These are phyloP conservation scores for Diaporthe ampelina DNA, from an alignment of 2,329 filamentous ascomycete genomes.

Conservation along the genomic window DNA sequence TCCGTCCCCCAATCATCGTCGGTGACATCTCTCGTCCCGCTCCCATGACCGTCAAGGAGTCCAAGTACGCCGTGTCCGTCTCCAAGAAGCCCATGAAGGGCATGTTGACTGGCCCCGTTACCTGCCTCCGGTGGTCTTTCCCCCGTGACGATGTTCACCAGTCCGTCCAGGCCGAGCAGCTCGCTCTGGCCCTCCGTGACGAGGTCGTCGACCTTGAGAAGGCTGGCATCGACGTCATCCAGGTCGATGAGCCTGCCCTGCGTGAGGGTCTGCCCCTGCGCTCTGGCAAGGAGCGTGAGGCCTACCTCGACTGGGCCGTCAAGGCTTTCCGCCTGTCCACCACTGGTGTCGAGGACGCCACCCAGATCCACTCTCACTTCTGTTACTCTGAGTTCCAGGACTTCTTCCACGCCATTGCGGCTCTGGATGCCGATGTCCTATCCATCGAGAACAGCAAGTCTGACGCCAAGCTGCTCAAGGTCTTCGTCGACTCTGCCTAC, in stretches of 20 bases:
- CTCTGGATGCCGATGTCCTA: slow-evolving; percentile 96
- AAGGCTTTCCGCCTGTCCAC: slow-evolving; percentile 98
- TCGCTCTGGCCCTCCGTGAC: slow-evolving; percentile 97
- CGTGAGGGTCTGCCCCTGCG: slow-evolving; percentile 99
- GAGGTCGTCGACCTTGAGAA: slow-evolving; percentile 98
- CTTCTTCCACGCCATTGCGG: slow-evolving; percentile 99
- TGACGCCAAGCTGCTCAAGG: slow-evolving; percentile 98
- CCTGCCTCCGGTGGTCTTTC: slow-evolving; percentile 99
- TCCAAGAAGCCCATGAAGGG: slow-evolving; percentile 99
- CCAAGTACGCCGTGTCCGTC: slow-evolving; percentile 96
- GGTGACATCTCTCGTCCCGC: slow-evolving; percentile 97
- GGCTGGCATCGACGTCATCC: slow-evolving; percentile 97
- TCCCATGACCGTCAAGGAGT: slow-evolving; percentile 99
- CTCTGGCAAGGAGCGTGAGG: slow-evolving; percentile 91
- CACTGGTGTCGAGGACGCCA: slow-evolving; percentile 92
- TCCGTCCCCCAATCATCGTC: slow-evolving; percentile 97
- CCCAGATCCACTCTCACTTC: slow-evolving; percentile 99
- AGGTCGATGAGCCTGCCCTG: slow-evolving; percentile 98
- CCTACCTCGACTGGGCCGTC: slow-evolving; percentile 97
- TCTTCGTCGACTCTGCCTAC: slow-evolving; percentile 98
- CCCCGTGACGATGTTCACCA: slow-evolving; percentile 99
- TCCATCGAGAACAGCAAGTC: slow-evolving; percentile 99
- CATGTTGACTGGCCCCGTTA: slow-evolving; percentile 99
- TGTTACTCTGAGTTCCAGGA: slow-evolving; percentile 99
- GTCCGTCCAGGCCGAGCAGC: slow-evolving; percentile 98